A percentile compares a stretch with the other conserved stretches of the same genome.
phyloP scores from a whole-genome alignment of 1,284 basidiomycete genomes.

The Pyrrhoderma lamaoense region DNA sequence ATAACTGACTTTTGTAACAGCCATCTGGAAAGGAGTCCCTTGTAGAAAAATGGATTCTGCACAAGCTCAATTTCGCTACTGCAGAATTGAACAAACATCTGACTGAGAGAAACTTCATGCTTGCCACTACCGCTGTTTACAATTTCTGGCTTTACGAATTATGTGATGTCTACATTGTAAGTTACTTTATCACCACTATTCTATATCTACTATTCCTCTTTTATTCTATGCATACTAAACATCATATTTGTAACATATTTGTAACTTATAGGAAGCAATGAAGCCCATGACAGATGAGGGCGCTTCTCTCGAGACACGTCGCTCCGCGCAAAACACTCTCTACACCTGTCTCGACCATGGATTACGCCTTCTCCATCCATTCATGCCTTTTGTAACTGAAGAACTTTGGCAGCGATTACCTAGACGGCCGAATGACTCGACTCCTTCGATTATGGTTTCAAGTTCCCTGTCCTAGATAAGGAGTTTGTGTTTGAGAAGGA shows the following conservation, averaged over 20 bases:
- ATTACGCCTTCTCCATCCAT: slow-evolving; percentile 87
- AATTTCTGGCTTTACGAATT: slow-evolving; percentile 99
- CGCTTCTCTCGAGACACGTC: slow-evolving; percentile 52
- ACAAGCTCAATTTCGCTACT: slow-evolving; percentile 85
- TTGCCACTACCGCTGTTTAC: slow-evolving; percentile 78
- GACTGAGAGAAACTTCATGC: slow-evolving; percentile 86
- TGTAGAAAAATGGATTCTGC: slow-evolving; percentile 93
- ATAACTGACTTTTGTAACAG: slow-evolving; percentile 31
- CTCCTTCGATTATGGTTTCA: slow-evolving; percentile 86
- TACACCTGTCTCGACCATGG: slow-evolving; percentile 94
- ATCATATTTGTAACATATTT: slow-evolving; percentile 9
- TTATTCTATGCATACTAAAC: neutral
- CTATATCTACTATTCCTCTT: too few species aligned
- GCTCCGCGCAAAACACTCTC: slow-evolving; percentile 91
- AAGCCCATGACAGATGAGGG: slow-evolving; percentile 90
- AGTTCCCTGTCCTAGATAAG: slow-evolving; percentile 68
- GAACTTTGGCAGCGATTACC: slow-evolving; percentile 98
- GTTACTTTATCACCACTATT: slow-evolving; percentile 24
- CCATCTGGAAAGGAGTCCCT: slow-evolving; percentile 86
- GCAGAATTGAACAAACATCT: slow-evolving; percentile 73
- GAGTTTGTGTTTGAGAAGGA: slow-evolving; percentile 67
- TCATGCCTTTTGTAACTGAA: slow-evolving; percentile 99
- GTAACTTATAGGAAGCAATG: slow-evolving; percentile 79
- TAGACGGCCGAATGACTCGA: slow-evolving; percentile 72
- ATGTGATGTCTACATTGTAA: slow-evolving; percentile 95